phyloP scores from a whole-genome alignment of 495 filamentous ascomycete genomes.

The Talaromyces borbonicus region DNA sequence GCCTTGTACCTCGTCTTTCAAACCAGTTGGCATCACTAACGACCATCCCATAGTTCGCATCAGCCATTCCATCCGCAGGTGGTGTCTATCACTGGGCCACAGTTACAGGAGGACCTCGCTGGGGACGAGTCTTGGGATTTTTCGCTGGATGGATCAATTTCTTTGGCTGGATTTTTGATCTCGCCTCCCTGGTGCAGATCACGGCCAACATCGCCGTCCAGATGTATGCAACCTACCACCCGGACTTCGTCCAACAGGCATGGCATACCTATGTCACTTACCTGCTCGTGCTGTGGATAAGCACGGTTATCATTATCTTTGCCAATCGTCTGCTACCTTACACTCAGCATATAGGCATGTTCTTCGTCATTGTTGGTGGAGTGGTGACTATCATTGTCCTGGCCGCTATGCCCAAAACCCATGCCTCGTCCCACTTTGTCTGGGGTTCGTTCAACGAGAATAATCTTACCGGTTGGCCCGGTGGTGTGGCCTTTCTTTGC shows the following conservation, averaged over 20 bases:
- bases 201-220: constrained; percentile 54
- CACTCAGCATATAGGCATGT: constrained; percentile 53
- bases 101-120: constrained; percentile 51
- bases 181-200: constrained; percentile 55
- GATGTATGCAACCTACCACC: constrained; percentile 58
- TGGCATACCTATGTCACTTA: constrained; percentile 74
- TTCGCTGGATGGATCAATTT: constrained; percentile 69
- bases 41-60: constrained; percentile 66
- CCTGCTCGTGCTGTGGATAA: constrained; percentile 53
- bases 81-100: constrained; percentile 80
- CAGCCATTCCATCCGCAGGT: constrained; percentile 67
- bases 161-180: constrained; percentile 60
- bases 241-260: constrained; percentile 41
- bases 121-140: constrained; percentile 53
- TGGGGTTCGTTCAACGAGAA: constrained; percentile 53
- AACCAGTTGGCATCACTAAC: constrained; percentile 43
- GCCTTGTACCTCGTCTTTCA: too few relatives aligned
- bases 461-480: constrained; percentile 50
- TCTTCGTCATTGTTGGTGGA: constrained; percentile 52
- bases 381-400: constrained; percentile 59
- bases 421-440: constrained; percentile 49
- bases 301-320: constrained; percentile 52
- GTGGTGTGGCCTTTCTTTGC: constrained; percentile 60
- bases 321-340: constrained; percentile 53
- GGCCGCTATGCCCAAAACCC: constrained; percentile 55